These are phyloP conservation scores for Fusarium sublunatum DNA, from an alignment of 2,329 filamentous ascomycete genomes.

Conservation along the genomic window DNA sequence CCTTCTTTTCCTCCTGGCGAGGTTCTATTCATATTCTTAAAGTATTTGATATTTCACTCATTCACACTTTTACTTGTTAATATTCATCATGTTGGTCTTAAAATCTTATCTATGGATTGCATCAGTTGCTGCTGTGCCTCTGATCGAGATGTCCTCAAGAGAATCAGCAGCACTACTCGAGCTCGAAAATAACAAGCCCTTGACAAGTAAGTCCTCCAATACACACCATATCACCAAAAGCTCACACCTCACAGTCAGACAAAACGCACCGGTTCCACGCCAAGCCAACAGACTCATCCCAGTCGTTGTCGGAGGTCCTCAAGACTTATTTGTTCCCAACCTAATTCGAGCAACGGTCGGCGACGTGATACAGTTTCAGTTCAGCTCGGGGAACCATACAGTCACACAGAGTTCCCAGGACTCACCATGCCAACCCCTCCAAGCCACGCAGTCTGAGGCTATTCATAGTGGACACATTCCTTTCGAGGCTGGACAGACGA, in stretches of 20 bases:
- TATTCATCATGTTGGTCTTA: constrained; percentile 8
- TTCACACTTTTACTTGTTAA: background rate
- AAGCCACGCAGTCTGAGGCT: constrained; percentile 47
- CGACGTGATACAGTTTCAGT: constrained; percentile 58
- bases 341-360: constrained; percentile 49
- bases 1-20: constrained; percentile 21
- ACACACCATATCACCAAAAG: too few species aligned
- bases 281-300: constrained; percentile 44
- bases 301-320: constrained; percentile 53
- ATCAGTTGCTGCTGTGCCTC: constrained; percentile 18
- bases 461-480: constrained; percentile 58
- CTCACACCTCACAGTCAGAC: constrained; percentile 14
- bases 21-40: background rate
- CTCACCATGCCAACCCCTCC: constrained; percentile 54
- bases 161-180: background rate
- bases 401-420: constrained; percentile 55
- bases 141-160: constrained; percentile 23
- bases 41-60: constrained; percentile 7
- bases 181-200: constrained; percentile 3
- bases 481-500: constrained; percentile 50
- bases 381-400: constrained; percentile 57
- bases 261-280: constrained; percentile 11
- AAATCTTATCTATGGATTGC: constrained; percentile 5
- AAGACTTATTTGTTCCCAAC: constrained; percentile 55
- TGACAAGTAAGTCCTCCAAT: constrained; percentile 8